These are phyloP conservation scores for Teratosphaeria destructans DNA, from an alignment of 2,329 filamentous ascomycete species.

Conservation along the genomic window DNA sequence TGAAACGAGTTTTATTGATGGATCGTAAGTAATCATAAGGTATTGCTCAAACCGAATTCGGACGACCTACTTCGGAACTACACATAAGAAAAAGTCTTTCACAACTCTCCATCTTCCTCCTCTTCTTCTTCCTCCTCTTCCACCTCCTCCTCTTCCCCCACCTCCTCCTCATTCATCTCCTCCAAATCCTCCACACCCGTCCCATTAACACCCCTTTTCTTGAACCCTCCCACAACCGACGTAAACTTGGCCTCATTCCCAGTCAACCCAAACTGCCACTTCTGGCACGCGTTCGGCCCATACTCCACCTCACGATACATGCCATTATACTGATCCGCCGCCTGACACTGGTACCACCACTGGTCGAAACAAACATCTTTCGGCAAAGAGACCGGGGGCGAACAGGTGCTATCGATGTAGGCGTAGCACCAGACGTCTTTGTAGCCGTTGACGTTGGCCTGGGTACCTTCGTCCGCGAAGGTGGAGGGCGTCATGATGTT, in stretches of 20 bases:
- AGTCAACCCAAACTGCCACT: slow-evolving; percentile 3
- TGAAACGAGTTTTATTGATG: no score
- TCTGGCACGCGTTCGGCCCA: slow-evolving; percentile 9
- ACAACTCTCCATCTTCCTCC: not conserved
- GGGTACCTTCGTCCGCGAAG: slow-evolving; percentile 2
- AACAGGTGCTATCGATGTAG: slow-evolving; percentile 3
- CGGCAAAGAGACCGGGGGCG: slow-evolving; percentile 11
- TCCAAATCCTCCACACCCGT: not conserved
- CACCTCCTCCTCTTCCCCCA: not conserved
- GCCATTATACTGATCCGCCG: not conserved
- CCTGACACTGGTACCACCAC: slow-evolving; percentile 9
- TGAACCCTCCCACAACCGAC: no score
- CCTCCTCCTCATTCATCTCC: no score
- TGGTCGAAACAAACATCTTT: slow-evolving; percentile 10
- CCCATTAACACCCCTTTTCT: not conserved
- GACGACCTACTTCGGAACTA: not conserved
- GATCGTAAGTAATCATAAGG: no score
- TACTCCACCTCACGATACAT: not conserved
- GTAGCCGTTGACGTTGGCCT: not conserved
- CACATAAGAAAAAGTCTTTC: not conserved
- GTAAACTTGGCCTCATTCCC: not conserved
- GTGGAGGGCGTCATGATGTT: slow-evolving; percentile 5
- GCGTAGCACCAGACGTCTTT: not conserved
- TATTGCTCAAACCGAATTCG: no score
- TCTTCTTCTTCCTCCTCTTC: not conserved